Evolutionary conservation across 2,329 filamentous ascomycete genomes (phyloP), one percentile per base, ranked within the genome.

Genomic region (Lachnellula occidentalis): DNA sequence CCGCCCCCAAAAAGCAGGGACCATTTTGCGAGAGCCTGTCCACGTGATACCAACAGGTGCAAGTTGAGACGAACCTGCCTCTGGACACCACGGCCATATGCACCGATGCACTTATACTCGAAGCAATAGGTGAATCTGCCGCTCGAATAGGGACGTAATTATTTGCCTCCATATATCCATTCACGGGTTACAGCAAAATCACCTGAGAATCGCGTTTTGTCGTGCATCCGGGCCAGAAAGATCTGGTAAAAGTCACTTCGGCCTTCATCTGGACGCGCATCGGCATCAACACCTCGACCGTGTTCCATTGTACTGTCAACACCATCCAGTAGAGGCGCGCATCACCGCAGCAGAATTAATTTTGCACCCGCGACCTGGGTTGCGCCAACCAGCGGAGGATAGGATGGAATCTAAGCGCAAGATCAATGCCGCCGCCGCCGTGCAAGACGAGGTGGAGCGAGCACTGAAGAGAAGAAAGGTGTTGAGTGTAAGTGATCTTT

Each of bases 381-480:
- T 51, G 49, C n/a, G 22, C 14, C 45, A 56, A 47, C 45, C 27
- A 31, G 27, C 27, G 27, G 27, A 31, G 27, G 9, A 51, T 47
- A 63, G 53, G 57, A 70, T 70, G 68, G 67, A 68, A 45, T 59
- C 73, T 60, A 85, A 84, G 74, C 78, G 81, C 70, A 83, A 82
- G 71, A 74, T 75, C 43, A 73, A 66, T 57, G 62, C 61, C 21
- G 57, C 74, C 53, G 67, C 68, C 64, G 71, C 71, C 58, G 73
- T 72, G 61, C 74, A 72, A 62, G 73, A 76, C 51, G 78, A 80
- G 62, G 78, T 78, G 59, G 73, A 75, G 63, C 78, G 78, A 67
- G 75, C 77, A 65, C 71, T 77, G 58, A 85, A 84, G 75, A 78
- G 79, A 67, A 75, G 78, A 70, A 82, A 80, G 72, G 64, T 78